A percentile compares a stretch with the other conserved stretches of the same genome.
Conservation (phyloP, 257 asterid species). For the Paulownia fortunei region DNA sequence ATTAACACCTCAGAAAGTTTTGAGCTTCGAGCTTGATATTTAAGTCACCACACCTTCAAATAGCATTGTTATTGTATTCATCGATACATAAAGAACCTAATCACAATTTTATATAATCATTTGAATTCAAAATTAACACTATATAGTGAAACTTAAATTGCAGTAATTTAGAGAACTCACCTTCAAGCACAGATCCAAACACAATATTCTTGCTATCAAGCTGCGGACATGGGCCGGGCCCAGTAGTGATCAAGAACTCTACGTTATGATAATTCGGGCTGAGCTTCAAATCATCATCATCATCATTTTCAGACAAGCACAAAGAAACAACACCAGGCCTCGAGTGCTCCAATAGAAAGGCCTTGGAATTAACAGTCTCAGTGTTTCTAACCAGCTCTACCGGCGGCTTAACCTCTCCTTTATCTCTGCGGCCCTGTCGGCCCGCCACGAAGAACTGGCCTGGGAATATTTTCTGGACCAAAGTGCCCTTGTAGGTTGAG, state of each 20-base stretch:
- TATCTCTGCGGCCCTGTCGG: conserved; percentile 77
- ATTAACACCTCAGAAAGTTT: background rate
- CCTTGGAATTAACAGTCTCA: conserved; percentile 69
- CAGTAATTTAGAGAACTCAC: conserved; percentile 41
- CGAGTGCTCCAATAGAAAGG: conserved; percentile 73
- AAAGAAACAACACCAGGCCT: conserved; percentile 74
- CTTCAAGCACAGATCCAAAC: conserved; percentile 89
- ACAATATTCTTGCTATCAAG: conserved; percentile 87
- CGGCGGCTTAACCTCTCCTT: conserved; percentile 86
- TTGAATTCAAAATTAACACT: background rate
- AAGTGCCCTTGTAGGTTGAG: conserved; percentile 78
- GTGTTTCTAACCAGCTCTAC: conserved; percentile 55
- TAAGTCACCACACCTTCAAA: background rate
- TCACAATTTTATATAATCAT: background rate
- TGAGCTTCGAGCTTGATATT: background rate
- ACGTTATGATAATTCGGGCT: conserved; percentile 80
- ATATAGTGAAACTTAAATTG: background rate
- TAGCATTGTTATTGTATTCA: background rate
- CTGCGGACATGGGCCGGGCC: conserved; percentile 92
- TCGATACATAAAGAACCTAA: background rate
- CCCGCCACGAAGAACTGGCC: conserved; percentile 87
- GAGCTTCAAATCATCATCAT: conserved; percentile 75
- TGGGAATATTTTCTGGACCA: conserved; percentile 77
- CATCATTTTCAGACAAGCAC: conserved; percentile 88
- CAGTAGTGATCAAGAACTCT: conserved; percentile 91